phyloP scores from a whole-genome alignment of 495 filamentous ascomycete species.

The Echria macrotheca region DNA sequence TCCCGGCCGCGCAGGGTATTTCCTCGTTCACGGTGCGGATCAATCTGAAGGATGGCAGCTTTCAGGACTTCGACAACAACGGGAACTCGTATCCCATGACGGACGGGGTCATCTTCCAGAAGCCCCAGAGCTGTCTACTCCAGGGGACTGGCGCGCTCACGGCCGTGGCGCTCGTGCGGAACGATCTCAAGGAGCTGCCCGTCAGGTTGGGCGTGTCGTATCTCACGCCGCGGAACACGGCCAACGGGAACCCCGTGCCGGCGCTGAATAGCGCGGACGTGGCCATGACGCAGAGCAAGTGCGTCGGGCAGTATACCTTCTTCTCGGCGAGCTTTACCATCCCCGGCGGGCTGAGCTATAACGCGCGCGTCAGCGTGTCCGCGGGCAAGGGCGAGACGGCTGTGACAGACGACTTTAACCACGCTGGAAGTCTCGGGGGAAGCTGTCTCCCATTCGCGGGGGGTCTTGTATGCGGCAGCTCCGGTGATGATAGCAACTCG shows the following conservation, averaged over 20 bases:
- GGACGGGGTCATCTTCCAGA: conserved; percentile 41
- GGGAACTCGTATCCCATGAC: conserved; percentile 40
- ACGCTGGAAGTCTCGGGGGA: conserved; percentile 34
- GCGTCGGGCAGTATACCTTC: conserved; percentile 49
- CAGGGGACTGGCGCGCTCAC: conserved; percentile 35
- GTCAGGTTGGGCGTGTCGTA: conserved; percentile 43
- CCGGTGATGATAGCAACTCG: conserved; percentile 17
- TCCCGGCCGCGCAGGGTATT: conserved; percentile 37
- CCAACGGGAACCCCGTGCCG: conserved; percentile 46
- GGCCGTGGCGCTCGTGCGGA: conserved; percentile 44
- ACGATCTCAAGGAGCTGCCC: conserved; percentile 37
- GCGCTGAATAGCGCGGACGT: conserved; percentile 36
- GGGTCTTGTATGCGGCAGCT: conserved; percentile 19
- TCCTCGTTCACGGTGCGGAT: conserved; percentile 42
- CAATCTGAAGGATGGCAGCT: conserved; percentile 37
- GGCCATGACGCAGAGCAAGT: conserved; percentile 43
- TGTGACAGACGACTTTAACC: conserved; percentile 35
- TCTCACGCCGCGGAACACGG: conserved; percentile 38
- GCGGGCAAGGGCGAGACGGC: conserved; percentile 31
- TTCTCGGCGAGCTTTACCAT: conserved; percentile 45
- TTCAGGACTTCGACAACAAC: conserved; percentile 41
- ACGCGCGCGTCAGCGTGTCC: conserved; percentile 44
- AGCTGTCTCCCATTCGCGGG: conserved; percentile 32
- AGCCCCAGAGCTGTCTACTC: conserved; percentile 43
- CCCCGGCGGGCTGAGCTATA: conserved; percentile 40